phyloP scores from a whole-genome alignment of 2,329 filamentous ascomycete species.

The Immersiporthe knoxdaviesiana region DNA sequence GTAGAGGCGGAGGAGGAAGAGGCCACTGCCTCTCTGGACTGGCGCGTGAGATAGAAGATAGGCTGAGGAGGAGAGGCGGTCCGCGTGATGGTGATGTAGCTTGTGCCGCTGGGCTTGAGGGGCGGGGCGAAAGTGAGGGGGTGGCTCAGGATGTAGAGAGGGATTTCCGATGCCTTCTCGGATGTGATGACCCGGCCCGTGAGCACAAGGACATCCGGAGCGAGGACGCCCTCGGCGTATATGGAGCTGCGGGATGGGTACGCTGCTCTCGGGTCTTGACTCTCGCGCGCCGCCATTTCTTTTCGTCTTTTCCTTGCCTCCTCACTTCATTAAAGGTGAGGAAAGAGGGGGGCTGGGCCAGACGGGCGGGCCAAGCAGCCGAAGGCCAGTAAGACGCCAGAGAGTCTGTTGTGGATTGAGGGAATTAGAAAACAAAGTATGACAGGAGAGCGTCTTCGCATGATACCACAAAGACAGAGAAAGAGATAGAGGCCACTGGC shows the following conservation, averaged over 20 bases:
- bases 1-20: neutral
- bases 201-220: neutral
- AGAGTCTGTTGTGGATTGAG: neutral
- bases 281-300: neutral
- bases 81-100: neutral
- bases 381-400: too few relatives aligned
- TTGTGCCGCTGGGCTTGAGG: neutral
- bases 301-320: neutral
- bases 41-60: neutral
- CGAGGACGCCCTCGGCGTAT: neutral
- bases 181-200: neutral
- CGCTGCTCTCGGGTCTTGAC: neutral
- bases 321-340: neutral
- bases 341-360: neutral
- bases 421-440: too few relatives aligned
- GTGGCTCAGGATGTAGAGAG: conserved; percentile 6
- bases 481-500: too few relatives aligned
- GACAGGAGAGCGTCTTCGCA: too few relatives aligned
- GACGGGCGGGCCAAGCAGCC: neutral
- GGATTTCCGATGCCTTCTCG: neutral
- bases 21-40: neutral
- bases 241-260: neutral
- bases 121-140: neutral
- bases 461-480: too few relatives aligned
- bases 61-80: neutral